Evolutionary conservation across 495 filamentous ascomycete genomes (phyloP), one percentile per base, ranked within the genome.

Genomic region (Penicillium riverlandense): DNA sequence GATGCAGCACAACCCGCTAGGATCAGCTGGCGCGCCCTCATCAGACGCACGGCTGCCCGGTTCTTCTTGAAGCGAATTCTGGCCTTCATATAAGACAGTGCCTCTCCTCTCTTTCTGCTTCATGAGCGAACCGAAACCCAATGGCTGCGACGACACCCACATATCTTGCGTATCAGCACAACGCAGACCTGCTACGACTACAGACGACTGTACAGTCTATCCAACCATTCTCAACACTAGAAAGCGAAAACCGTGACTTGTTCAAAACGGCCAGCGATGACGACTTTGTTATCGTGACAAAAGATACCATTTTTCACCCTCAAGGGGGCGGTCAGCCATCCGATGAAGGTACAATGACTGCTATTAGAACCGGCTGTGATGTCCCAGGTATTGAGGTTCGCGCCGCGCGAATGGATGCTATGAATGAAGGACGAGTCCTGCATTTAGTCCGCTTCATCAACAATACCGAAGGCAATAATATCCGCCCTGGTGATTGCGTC

Each of bases 281-380:
- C 4, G 62, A 74, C 49, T 61, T 74, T 56, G 67, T 72, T 30
- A 50, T 84, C 33, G 61, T 76, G n/a, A 82, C 79, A 6, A 63
- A 70, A 11, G 32, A 70, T 22, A 85, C 81, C n/a, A 80, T 84
- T 48, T 85, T 85, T 58, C 76, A 84, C 40, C 71, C 77, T 2
- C 79, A 85, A 58, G 81, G 81, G 6, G 81, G 81, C 34, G 81
- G 81, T 30, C 81, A 85, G 52, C 81, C 81, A 28, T 76, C 71
- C 7, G 81, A 85, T 41, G 65, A 62, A 30, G 81, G 81, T 31
- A 45, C 44, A n/a, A 79, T 84, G 44, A 66, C 22, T 22, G 22
- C 22, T 22, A 22, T 22, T 22, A 22, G 4, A 22, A 22, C 22
- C 22, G 22, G 6, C 3, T 22, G 22, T 6, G 2, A 22, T 22